Percentiles rank a stretch among this genome's conserved stretches.
These are phyloP conservation scores for Penicillium griseofulvum DNA, from an alignment of 2,329 filamentous ascomycete species.

Conservation along the genomic window DNA sequence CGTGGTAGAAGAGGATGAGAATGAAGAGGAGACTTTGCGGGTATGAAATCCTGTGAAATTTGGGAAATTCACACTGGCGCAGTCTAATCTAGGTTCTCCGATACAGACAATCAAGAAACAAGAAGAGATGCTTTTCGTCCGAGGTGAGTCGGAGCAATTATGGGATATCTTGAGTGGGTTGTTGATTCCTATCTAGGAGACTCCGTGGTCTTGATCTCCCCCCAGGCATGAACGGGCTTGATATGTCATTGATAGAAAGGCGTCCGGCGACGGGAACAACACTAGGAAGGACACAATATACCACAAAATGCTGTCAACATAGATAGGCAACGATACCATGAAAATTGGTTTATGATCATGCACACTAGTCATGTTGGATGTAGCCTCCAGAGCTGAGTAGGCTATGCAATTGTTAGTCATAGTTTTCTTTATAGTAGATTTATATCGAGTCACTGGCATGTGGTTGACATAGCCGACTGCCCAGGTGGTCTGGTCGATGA, in stretches of 20 bases:
- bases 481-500: conserved; percentile 17
- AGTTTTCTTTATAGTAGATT: not conserved
- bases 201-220: conserved; percentile 70
- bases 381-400: not conserved
- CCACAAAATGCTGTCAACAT: conserved; percentile 18
- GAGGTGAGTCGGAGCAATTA: conserved; percentile 61
- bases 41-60: conserved; percentile 46
- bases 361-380: not conserved
- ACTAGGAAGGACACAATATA: conserved; percentile 17
- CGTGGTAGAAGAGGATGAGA: conserved; percentile 80
- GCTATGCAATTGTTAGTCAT: conserved; percentile 3
- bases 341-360: conserved; percentile 18
- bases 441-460: not conserved
- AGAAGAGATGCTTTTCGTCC: conserved; percentile 96
- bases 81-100: conserved; percentile 10
- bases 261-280: conserved; percentile 17
- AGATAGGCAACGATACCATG: conserved; percentile 25
- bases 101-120: conserved; percentile 87
- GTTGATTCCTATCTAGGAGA: conserved; percentile 56
- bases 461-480: not conserved
- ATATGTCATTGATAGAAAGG: conserved; percentile 15
- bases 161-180: conserved; percentile 13
- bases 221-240: conserved; percentile 48
- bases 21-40: conserved; percentile 70
- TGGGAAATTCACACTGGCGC: not conserved